Conservation (phyloP, 495 filamentous ascomycete genomes). For the Neurospora sp. region DNA sequence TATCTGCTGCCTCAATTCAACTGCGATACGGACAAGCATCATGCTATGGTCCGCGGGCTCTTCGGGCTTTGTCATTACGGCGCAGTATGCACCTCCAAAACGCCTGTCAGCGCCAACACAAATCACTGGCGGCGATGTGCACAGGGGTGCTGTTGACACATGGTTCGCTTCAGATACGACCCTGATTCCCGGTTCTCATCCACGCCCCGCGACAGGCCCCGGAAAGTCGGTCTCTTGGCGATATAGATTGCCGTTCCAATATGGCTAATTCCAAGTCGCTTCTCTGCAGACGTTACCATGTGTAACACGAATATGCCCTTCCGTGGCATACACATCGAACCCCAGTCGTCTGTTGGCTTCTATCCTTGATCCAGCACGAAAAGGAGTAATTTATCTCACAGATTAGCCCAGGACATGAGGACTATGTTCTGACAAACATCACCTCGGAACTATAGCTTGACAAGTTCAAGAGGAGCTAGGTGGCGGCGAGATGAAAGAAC, state of each 20-base stretch:
- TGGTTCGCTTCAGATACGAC: constrained; percentile 24
- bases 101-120: not conserved
- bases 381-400: not conserved
- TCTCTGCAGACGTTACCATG: not conserved
- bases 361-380: not conserved
- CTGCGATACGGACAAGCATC: not conserved
- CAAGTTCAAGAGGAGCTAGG: not conserved
- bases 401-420: not conserved
- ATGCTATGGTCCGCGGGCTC: not conserved
- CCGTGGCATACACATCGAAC: not conserved
- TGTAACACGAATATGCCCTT: not conserved
- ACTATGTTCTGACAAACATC: not conserved
- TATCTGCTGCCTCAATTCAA: not conserved
- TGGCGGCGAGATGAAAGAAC: not conserved
- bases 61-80: not conserved
- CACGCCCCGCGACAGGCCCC: constrained; percentile 13
- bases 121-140: not conserved
- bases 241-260: constrained; percentile 16
- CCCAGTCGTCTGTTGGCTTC: not conserved
- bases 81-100: not conserved
- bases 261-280: constrained; percentile 9
- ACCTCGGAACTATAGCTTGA: not conserved
- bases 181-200: constrained; percentile 27
- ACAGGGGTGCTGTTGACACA: constrained; percentile 15
- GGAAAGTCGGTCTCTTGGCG: not conserved